Base-by-base conservation (phyloP, 352 stramenopile genomes). In the Globisporangium carolinianum region DNA sequence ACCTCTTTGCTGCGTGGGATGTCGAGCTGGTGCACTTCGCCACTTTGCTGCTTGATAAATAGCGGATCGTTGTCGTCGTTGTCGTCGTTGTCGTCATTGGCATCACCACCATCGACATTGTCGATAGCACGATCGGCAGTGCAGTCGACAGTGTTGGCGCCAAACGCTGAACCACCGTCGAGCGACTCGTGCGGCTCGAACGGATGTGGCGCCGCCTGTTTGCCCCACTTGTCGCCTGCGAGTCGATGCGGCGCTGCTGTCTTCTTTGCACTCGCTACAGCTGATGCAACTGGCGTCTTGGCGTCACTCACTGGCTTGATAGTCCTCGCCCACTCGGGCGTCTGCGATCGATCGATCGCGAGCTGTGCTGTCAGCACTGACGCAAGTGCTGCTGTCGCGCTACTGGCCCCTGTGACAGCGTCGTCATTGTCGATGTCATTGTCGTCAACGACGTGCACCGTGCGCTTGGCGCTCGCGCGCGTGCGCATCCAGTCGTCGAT, bases 401-500 rank as follows among this genome's bases (percentile, higher is more conserved):
- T 37, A 0, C 32, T 7, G 24, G 48, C n/a, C 3, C 46, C 11
- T 14, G 15, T 11, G 8, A 52, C n/a, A 49, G 51, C 15, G 17
- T 14, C 32, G n/a, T 11, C 17, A 14, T 51, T 42, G 6, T 53
- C 35, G 35, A 12, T 45, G 17, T 7, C 9, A 9, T 4, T 37
- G 38, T 69, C 58, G 24, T 69, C 60, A n/a, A 49, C 41, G 3
- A 79, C 62, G 38, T 66, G 18, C n/a, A 77, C 60, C 4, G 75
- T 75, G 43, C 70, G 72, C 57, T 76, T 87, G 18, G 76, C 76
- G 5, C 72, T 75, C 10, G 71, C 59, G n/a, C 75, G 75, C 8
- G 79, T 91, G 41, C 68, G 53, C 79, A 91, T 91, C 81, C 81
- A 91, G 1, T 87, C 72, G 46, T 88, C 81, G 62, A 88, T 85